Evolutionary conservation across 805 yeast genomes (phyloP).

Genomic region (Metschnikowia henanensis): DNA sequence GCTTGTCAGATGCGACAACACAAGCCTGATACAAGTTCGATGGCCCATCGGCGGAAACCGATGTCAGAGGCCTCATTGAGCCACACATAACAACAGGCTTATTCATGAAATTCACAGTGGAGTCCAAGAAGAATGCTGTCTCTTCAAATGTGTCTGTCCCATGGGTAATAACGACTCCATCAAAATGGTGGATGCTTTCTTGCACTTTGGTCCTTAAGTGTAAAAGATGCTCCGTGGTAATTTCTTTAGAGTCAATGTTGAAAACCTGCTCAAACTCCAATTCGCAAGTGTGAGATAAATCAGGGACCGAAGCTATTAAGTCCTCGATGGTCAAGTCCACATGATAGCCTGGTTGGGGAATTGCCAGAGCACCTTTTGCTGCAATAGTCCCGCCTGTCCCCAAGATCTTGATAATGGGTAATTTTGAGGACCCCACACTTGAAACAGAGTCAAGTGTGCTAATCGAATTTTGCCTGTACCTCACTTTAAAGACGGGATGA

Average conservation of each 20-base stretch:
- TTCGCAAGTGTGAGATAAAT: constrained; percentile 51
- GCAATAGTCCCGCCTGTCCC: constrained; percentile 66
- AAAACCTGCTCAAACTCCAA: constrained; percentile 62
- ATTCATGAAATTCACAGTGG: constrained; percentile 34
- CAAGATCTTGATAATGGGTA: constrained; percentile 46
- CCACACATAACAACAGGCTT: constrained; percentile 71
- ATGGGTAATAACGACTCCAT: constrained; percentile 66
- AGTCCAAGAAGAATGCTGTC: constrained; percentile 62
- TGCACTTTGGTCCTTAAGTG: constrained; percentile 47
- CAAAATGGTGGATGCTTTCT: constrained; percentile 44
- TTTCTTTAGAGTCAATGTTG: constrained; percentile 61
- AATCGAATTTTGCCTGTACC: constrained; percentile 35
- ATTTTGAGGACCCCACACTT: constrained; percentile 15
- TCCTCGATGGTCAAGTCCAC: constrained; percentile 46
- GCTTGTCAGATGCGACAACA: constrained; percentile 54
- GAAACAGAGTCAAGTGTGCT: constrained; percentile 20
- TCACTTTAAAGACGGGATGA: constrained; percentile 36
- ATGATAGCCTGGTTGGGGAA: constrained; percentile 54
- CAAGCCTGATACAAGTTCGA: constrained; percentile 73
- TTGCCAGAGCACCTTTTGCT: constrained; percentile 46
- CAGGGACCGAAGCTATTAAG: constrained; percentile 51
- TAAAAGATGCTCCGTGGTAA: constrained; percentile 46
- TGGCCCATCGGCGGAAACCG: constrained; percentile 70
- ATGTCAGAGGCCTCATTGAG: constrained; percentile 72
- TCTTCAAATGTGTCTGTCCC: constrained; percentile 74